A percentile compares a stretch with the other conserved stretches of the same genome.
Evolutionary conservation across 164 flowering plant genomes (phyloP).

Genomic region (Annona cherimola): DNA sequence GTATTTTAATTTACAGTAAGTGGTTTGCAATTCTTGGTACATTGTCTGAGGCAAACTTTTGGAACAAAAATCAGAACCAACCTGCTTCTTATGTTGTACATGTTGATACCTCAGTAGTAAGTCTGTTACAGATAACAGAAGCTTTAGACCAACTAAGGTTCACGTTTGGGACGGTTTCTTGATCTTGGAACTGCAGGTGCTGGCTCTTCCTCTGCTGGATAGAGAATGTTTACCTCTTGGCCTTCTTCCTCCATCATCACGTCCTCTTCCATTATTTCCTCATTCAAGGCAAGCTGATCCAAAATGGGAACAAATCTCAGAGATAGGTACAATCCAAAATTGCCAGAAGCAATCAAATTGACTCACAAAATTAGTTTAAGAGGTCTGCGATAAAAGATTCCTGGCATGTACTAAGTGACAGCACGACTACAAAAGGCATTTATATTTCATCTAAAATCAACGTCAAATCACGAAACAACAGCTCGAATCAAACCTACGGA

Average conservation of each 20-base stretch:
- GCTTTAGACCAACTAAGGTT: slow-evolving; percentile 20
- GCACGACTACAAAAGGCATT: not conserved
- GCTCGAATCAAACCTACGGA: too few species aligned
- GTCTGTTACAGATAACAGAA: not conserved
- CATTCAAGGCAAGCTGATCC: slow-evolving; percentile 35
- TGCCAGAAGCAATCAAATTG: not conserved
- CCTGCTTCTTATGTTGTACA: not conserved
- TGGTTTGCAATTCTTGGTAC: too few species aligned
- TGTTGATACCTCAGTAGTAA: not conserved
- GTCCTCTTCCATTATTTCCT: too few species aligned
- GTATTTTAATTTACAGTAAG: too few species aligned
- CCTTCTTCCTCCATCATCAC: slow-evolving; percentile 28
- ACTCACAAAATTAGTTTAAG: not conserved
- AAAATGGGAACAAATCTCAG: not conserved
- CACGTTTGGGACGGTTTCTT: slow-evolving; percentile 53
- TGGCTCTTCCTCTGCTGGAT: slow-evolving; percentile 25
- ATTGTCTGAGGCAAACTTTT: too few species aligned
- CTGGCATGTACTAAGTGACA: not conserved
- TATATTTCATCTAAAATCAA: not conserved
- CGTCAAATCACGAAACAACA: not conserved
- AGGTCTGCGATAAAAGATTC: not conserved
- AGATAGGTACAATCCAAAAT: not conserved
- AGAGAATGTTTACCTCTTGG: slow-evolving; percentile 10
- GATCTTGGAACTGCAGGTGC: slow-evolving; percentile 33
- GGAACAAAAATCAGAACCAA: not conserved